Evolutionary conservation across 257 asterid species (phyloP).

Genomic region (Apocynum venetum): DNA sequence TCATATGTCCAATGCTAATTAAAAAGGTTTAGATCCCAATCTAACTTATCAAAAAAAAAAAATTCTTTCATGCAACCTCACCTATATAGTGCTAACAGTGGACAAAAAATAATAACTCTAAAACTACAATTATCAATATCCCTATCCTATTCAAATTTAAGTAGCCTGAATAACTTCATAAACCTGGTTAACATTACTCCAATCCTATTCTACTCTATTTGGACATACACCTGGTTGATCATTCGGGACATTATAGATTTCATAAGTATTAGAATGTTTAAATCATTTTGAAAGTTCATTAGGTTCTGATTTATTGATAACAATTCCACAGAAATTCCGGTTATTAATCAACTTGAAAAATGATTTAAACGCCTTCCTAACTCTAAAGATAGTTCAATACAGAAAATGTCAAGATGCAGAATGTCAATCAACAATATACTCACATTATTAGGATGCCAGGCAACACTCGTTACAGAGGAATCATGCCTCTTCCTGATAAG

Average conservation of each 20-base stretch:
- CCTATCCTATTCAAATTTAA: too few relatives aligned
- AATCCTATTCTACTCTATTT: neutral
- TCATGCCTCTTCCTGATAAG: slow-evolving; percentile 93
- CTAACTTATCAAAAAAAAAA: too few relatives aligned
- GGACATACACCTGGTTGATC: neutral
- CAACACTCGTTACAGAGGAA: slow-evolving; percentile 93
- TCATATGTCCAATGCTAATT: too few relatives aligned
- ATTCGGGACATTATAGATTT: neutral
- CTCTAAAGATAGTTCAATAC: neutral
- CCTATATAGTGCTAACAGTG: too few relatives aligned
- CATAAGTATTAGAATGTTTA: too few relatives aligned
- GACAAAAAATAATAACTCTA: too few relatives aligned
- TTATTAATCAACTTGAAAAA: neutral
- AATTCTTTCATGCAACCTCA: too few relatives aligned
- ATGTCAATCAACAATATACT: slow-evolving; percentile 23
- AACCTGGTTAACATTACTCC: neutral
- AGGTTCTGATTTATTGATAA: neutral
- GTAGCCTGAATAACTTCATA: neutral
- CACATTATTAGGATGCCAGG: slow-evolving; percentile 99
- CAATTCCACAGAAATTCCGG: neutral
- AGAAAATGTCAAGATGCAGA: neutral
- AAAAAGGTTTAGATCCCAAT: too few relatives aligned
- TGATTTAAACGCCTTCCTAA: neutral
- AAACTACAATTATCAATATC: too few relatives aligned
- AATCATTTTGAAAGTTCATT: too few relatives aligned